Conservation (phyloP, 257 asterid species). For the Eucommia ulmoides region DNA sequence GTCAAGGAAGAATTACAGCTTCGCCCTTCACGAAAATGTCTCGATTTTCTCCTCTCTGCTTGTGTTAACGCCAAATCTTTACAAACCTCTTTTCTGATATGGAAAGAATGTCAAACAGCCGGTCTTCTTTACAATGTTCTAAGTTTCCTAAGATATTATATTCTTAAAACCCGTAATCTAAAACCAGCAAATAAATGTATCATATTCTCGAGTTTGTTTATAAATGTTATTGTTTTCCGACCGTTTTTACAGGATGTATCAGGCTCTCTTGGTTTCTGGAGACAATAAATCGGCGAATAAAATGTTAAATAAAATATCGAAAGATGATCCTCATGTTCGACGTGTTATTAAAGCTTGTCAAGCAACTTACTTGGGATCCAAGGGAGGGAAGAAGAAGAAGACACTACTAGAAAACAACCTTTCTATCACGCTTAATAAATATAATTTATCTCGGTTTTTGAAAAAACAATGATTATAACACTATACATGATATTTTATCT, state of each 20-base stretch:
- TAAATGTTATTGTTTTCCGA: constrained; percentile 1
- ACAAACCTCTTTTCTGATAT: constrained; percentile 36
- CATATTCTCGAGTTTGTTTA: constrained; percentile 1
- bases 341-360: constrained; percentile 43
- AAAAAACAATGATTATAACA: too few species aligned
- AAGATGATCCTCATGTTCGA: constrained; percentile 58
- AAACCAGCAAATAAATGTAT: too few species aligned
- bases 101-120: constrained; percentile 73
- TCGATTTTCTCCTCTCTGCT: constrained; percentile 83
- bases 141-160: constrained; percentile 56
- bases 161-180: background rate
- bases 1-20: constrained; percentile 51
- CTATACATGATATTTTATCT: too few species aligned
- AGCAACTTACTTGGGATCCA: too few species aligned
- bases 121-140: constrained; percentile 73
- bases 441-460: too few species aligned
- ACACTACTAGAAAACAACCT: too few species aligned
- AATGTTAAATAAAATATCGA: constrained; percentile 35
- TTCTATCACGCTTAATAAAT: too few species aligned
- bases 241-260: constrained; percentile 72
- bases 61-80: constrained; percentile 56
- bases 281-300: constrained; percentile 38
- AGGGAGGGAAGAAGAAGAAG: too few species aligned
- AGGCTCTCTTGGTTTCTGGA: constrained; percentile 74
- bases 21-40: constrained; percentile 60